Evolutionary conservation across 805 yeast species (phyloP), one percentile per base, ranked within the genome.

Genomic region (Huiozyma sinensis): DNA sequence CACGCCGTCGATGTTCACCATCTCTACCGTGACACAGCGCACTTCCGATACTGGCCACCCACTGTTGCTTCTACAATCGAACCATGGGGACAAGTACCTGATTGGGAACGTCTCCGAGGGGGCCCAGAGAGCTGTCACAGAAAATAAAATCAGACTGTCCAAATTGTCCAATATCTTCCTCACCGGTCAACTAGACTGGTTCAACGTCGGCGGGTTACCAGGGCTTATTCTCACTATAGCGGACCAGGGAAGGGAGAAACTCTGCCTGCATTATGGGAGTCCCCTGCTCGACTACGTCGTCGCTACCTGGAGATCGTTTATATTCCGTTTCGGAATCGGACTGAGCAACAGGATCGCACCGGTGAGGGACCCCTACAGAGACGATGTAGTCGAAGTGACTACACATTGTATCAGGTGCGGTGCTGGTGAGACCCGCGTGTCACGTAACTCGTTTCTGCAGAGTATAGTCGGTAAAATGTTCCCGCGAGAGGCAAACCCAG

Each of bases 21-120:
- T 80, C 32, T 66, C 71, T 3, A 71, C 79, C 4, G 58, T 79
- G 1, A 63, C 77, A 13, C 87, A 81, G 59, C 79, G 81, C 10
- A 76, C 86, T 0, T 63, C 74, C 28, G 90, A 83, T 50, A 66
- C 79, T 1, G 54, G 59, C 27, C 76, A 74, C 49, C 85, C 89
- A 0, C 62, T 77, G 30, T 57, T 81, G 10, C 61, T 77, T 54
- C 60, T 83, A 38, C 63, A 60, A 39, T 51, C 69, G 0, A 59
- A 52, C 11, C 68, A 66, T 46, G 67, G 67, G 31, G 62, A 61
- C 8, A 55, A 63, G 28, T 83, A 78, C 52, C 62, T 88, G 39
- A 73, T 90, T 56, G 98, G 97, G 3, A 78, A 79, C 44, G 62
- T 85, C 3, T 76, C 90, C 4, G 97, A 89, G 58, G 97, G 97